These are phyloP conservation scores for Capsicum pubescens DNA, from an alignment of 257 asterid species.

Conservation along the genomic window DNA sequence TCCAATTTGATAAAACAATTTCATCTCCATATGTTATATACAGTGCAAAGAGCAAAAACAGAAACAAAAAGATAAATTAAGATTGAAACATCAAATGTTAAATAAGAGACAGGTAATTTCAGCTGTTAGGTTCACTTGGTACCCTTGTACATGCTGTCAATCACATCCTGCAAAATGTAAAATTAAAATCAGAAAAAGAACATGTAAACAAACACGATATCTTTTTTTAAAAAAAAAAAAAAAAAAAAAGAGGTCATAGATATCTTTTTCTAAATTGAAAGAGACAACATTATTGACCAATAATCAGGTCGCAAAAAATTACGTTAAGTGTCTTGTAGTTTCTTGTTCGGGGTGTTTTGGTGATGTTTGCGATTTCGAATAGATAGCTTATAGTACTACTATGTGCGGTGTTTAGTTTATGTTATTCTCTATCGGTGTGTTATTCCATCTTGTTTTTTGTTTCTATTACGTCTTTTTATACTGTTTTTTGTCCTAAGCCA, in stretches of 20 bases:
- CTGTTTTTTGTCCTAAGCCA: too few species aligned
- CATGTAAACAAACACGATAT: neutral
- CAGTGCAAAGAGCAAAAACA: slow-evolving; percentile 15
- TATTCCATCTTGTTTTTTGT: too few species aligned
- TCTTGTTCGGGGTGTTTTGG: too few species aligned
- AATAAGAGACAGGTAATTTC: neutral
- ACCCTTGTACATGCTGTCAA: slow-evolving; percentile 35
- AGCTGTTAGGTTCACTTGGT: slow-evolving; percentile 11
- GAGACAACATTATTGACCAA: too few species aligned
- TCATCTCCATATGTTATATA: neutral
- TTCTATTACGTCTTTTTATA: too few species aligned
- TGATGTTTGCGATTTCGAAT: too few species aligned
- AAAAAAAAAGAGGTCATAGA: neutral
- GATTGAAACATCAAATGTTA: neutral
- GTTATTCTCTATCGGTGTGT: too few species aligned
- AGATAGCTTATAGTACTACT: too few species aligned
- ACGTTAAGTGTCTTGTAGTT: too few species aligned
- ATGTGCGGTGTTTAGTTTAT: too few species aligned
- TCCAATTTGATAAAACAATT: neutral
- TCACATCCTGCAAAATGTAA: neutral
- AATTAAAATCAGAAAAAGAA: neutral
- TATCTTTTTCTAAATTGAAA: slow-evolving; percentile 7
- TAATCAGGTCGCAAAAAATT: too few species aligned
- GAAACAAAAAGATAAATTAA: neutral
- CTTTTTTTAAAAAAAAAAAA: neutral